Evolutionary conservation across 2,329 filamentous ascomycete species (phyloP).

Genomic region (Penicillium polonicum): DNA sequence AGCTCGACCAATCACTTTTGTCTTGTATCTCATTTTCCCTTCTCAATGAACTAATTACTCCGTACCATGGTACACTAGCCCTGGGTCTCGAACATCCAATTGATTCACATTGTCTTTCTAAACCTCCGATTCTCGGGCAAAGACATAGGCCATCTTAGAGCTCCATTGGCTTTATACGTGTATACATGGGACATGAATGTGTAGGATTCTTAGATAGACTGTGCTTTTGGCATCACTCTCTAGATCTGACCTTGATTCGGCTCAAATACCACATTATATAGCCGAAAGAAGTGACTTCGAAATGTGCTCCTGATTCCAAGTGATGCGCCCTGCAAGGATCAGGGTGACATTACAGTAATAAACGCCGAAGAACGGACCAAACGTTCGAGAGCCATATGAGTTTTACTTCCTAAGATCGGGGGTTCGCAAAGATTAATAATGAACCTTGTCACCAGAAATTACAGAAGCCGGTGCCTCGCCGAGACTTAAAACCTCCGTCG

Average conservation of each 20-base stretch:
- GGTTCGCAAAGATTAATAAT: constrained; percentile 1
- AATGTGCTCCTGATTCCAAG: neutral
- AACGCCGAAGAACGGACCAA: constrained; percentile 3
- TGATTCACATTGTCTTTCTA: neutral
- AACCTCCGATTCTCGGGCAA: constrained; percentile 1
- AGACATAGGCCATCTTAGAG: too few relatives aligned
- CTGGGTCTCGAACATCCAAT: neutral
- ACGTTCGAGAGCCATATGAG: neutral
- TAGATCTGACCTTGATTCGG: fast-evolving
- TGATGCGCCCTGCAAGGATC: neutral
- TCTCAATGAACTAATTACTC: neutral
- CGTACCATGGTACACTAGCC: neutral
- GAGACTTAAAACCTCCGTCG: neutral
- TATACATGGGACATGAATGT: too few relatives aligned
- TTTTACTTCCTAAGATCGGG: neutral
- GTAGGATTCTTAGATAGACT: too few relatives aligned
- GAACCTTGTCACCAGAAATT: neutral
- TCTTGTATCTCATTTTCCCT: neutral
- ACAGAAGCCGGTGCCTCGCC: neutral
- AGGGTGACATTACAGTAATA: neutral
- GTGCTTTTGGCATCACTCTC: neutral
- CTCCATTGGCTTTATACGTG: neutral
- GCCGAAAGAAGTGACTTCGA: neutral
- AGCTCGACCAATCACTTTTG: neutral
- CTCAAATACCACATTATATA: neutral